These are phyloP conservation scores for Hyphopichia wangnamkhiaoensis DNA, from an alignment of 1,139 yeast genomes.

Conservation along the genomic window DNA sequence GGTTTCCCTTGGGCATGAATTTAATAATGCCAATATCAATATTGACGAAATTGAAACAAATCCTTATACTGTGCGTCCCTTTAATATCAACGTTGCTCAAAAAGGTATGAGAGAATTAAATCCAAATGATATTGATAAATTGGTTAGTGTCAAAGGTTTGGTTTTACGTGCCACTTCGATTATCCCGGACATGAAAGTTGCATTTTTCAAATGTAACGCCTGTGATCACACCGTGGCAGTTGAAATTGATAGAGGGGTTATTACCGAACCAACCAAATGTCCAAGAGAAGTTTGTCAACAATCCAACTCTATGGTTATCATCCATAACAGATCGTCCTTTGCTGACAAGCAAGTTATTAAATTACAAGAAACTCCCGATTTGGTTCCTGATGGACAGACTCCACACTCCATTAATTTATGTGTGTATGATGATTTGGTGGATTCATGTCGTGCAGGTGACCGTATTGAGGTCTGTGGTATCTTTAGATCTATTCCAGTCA, in stretches of 20 bases:
- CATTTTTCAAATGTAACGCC: constrained; percentile 92
- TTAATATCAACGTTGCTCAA: constrained; percentile 60
- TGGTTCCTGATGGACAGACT: constrained; percentile 98
- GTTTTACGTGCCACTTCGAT: constrained; percentile 87
- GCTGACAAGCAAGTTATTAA: constrained; percentile 94
- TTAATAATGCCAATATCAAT: constrained; percentile 31
- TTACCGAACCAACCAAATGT: constrained; percentile 90
- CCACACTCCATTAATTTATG: constrained; percentile 95
- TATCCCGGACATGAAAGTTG: constrained; percentile 97
- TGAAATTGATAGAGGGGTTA: constrained; percentile 91
- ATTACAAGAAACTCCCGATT: constrained; percentile 95
- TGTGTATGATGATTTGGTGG: constrained; percentile 95
- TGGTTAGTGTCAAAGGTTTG: constrained; percentile 88
- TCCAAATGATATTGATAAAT: constrained; percentile 92
- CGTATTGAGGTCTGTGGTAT: constrained; percentile 94
- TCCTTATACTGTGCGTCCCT: constrained; percentile 87
- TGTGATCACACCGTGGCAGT: constrained; percentile 93
- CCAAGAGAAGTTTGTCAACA: constrained; percentile 89
- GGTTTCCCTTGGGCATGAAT: constrained; percentile 63
- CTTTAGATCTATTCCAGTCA: constrained; percentile 88
- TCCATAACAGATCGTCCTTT: constrained; percentile 89
- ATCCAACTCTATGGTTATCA: constrained; percentile 81
- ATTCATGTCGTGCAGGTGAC: constrained; percentile 95
- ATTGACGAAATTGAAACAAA: constrained; percentile 76
- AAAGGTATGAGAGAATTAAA: constrained; percentile 93